Conservation (phyloP, 1,284 basidiomycete species). For the Papiliotrema laurentii region DNA sequence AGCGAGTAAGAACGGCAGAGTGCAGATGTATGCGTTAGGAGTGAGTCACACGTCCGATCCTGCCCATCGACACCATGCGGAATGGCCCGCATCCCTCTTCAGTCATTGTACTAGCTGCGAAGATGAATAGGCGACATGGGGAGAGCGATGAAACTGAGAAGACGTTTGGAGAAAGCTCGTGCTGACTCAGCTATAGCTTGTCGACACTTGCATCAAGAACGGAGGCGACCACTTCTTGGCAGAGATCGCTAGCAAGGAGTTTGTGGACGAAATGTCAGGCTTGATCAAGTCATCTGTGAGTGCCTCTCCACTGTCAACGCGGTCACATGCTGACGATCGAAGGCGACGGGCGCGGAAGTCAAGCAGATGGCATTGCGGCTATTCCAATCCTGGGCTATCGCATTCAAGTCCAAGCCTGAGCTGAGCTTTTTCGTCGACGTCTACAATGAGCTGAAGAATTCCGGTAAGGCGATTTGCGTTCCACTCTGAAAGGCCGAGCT, state of each 20-base stretch:
- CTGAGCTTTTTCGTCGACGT: conserved; percentile 71
- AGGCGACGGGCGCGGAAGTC: conserved; percentile 71
- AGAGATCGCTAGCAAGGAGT: conserved; percentile 81
- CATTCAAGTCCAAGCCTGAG: conserved; percentile 76
- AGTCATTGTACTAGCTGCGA: conserved; percentile 14
- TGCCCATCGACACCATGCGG: too few species aligned
- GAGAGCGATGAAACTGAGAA: too few species aligned
- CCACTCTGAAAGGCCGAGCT: background rate
- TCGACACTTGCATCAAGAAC: conserved; percentile 96
- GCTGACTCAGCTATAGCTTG: conserved; percentile 59
- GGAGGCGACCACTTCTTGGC: conserved; percentile 86
- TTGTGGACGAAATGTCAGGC: conserved; percentile 69
- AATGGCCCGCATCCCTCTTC: too few species aligned
- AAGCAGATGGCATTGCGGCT: conserved; percentile 72
- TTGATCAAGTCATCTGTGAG: conserved; percentile 49
- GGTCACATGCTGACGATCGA: background rate
- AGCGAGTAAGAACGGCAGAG: conserved; percentile 93
- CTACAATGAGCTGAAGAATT: conserved; percentile 69
- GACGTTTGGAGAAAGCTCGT: background rate
- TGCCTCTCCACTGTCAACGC: background rate
- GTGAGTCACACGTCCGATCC: conserved; percentile 55
- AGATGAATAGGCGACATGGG: too few species aligned
- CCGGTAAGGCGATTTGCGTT: conserved; percentile 55
- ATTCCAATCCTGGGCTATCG: conserved; percentile 88
- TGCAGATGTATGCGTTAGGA: conserved; percentile 78